Base-by-base conservation (phyloP, 2,329 filamentous ascomycete genomes). In the Neonectria faginata region DNA sequence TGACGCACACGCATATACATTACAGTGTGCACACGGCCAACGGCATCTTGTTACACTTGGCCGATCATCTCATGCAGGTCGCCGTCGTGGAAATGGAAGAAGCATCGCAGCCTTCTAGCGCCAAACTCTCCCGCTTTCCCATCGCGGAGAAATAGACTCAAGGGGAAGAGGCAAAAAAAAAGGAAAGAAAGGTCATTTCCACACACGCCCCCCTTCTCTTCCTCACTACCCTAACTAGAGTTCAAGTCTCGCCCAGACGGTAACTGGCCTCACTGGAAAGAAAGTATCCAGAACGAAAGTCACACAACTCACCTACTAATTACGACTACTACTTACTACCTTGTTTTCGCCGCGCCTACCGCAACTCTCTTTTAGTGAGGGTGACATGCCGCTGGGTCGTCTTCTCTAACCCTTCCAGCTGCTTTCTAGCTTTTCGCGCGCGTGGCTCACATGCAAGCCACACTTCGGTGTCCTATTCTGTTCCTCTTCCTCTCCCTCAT, bases 81-180 rank as follows among this genome's bases (percentile, higher is more conserved):
- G 51, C 41, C 50, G 51, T 55, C 27, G 57, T 55, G 50, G 57
- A 60, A 44, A 41, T 47, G 48, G 50, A 31, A 62, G 62, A 65
- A 65, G 48, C 52, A 53, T 58, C 52, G 14, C 42, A 57, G 50
- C 62, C 69, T 73, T 73, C 71, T 73, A 73, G 71, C 67, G 71
- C 45, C 57, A 67, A 73, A 73, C 70, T 65, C 60, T 25, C 25
- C 25, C 73, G 59, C 16, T 44, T n/a, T 27, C 16, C 27, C 36
- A 29, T 29, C 2, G 29, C 29, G 29, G 29, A 29, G 29, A 29
- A 29, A 5, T 3, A 25, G 25, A 25, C 5, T 25, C 22, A 22
- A 29, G 5, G 5, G 25, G 25, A 25, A 29, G 8, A 29, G 29
- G 29, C 29, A 3, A 29, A 29, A 29, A 29, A 10, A 29, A 8